phyloP scores from a whole-genome alignment of 108 stramenopile species.

The Stephanodiscus triporus region DNA sequence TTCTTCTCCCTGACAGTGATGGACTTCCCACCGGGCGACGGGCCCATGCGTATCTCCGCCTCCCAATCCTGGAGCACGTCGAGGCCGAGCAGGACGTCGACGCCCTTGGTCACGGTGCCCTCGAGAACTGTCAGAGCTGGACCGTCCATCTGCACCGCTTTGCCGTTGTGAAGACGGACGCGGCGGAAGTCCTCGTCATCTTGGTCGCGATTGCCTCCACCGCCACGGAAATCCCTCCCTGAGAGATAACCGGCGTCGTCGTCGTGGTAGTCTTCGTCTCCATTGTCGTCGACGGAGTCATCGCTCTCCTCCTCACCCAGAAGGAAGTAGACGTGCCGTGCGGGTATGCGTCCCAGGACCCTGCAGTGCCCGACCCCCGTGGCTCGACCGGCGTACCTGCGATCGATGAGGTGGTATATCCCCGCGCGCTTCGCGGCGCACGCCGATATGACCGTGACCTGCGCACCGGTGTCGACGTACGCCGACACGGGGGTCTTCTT shows the following conservation, averaged over 20 bases:
- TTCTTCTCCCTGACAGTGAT: conserved; percentile 28
- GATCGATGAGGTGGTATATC: conserved; percentile 62
- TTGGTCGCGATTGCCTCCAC: not conserved
- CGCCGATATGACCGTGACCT: conserved; percentile 67
- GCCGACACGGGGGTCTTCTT: conserved; percentile 49
- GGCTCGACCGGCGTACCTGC: conserved; percentile 67
- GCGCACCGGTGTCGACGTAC: conserved; percentile 71
- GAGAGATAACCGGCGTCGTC: not conserved
- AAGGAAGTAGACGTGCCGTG: conserved; percentile 46
- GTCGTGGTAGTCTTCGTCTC: not conserved
- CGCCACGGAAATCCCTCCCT: not conserved
- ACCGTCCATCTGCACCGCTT: conserved; percentile 36
- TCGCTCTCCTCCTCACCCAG: conserved; percentile 28
- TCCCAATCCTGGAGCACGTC: conserved; percentile 58
- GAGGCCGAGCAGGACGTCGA: conserved; percentile 54
- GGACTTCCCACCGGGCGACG: conserved; percentile 4
- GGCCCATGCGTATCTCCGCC: conserved; percentile 45
- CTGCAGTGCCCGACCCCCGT: conserved; percentile 65
- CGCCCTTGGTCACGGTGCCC: conserved; percentile 50
- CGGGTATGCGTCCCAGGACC: conserved; percentile 65
- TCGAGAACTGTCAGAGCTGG: conserved; percentile 63
- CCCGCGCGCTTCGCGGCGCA: conserved; percentile 51
- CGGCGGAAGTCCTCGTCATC: not conserved
- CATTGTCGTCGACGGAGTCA: not conserved
- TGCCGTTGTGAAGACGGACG: not conserved